Percentiles rank a stretch among this genome's conserved stretches.
phyloP scores from a whole-genome alignment of 2,329 filamentous ascomycete genomes.

The Penicillium frequentans region DNA sequence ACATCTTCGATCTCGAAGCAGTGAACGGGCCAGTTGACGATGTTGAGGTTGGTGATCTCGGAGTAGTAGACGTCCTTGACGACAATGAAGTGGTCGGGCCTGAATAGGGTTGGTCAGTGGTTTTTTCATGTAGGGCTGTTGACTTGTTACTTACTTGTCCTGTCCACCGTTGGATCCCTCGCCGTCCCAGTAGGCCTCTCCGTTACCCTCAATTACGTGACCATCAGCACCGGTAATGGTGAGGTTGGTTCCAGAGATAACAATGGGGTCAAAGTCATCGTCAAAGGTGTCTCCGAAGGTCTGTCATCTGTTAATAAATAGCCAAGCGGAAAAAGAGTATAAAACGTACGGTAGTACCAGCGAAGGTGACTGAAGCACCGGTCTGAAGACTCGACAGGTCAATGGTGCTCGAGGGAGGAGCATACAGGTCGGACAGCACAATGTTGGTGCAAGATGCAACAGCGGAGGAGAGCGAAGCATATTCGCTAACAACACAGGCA shows the following conservation, averaged over 20 bases:
- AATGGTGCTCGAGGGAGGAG: constrained; percentile 40
- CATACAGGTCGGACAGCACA: constrained; percentile 41
- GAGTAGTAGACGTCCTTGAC: constrained; percentile 41
- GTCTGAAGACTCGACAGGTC: constrained; percentile 42
- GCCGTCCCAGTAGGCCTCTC: constrained; percentile 47
- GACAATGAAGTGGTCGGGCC: constrained; percentile 33
- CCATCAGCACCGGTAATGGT: constrained; percentile 40
- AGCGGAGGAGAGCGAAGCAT: constrained; percentile 35
- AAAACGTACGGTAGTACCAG: constrained; percentile 32
- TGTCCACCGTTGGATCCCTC: constrained; percentile 49
- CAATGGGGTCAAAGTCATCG: constrained; percentile 40
- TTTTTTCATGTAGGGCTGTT: neutral
- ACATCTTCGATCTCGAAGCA: constrained; percentile 39
- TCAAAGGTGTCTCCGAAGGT: constrained; percentile 41
- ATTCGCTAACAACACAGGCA: constrained; percentile 18
- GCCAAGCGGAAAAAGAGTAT: too few species aligned
- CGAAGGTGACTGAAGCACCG: constrained; percentile 45
- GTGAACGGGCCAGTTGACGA: constrained; percentile 44
- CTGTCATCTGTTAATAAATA: neutral
- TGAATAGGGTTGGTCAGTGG: neutral
- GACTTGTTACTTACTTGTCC: constrained; percentile 11
- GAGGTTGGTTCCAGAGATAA: constrained; percentile 41
- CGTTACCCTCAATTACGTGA: constrained; percentile 42
- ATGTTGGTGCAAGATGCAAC: constrained; percentile 45
- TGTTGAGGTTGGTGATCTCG: constrained; percentile 38